Evolutionary conservation across 805 yeast species (phyloP).

Genomic region (Saturnispora besseyi): DNA sequence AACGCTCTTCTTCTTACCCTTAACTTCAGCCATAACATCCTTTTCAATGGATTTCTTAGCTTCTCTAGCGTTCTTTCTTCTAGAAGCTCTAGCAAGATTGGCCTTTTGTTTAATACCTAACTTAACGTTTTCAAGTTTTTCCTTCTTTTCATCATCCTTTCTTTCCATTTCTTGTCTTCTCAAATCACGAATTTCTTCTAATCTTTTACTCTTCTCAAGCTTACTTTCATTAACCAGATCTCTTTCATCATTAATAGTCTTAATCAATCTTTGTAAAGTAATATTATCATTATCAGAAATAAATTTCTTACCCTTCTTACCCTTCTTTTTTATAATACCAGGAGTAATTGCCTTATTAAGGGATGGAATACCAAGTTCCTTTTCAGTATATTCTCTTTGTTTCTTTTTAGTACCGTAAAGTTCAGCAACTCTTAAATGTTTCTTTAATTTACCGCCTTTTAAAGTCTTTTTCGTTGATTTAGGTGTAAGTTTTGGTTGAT

Average conservation of each 20-base stretch:
- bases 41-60: slow-evolving; percentile 21
- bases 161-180: slow-evolving; percentile 81
- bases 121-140: slow-evolving; percentile 68
- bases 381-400: slow-evolving; percentile 57
- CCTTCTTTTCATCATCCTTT: slow-evolving; percentile 62
- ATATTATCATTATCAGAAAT: slow-evolving; percentile 59
- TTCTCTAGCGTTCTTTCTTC: slow-evolving; percentile 47
- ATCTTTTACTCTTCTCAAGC: slow-evolving; percentile 78
- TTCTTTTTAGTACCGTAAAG: slow-evolving; percentile 58
- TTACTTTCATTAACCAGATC: slow-evolving; percentile 80
- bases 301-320: slow-evolving; percentile 83
- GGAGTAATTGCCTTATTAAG: slow-evolving; percentile 80
- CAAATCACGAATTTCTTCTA: slow-evolving; percentile 83
- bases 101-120: slow-evolving; percentile 67
- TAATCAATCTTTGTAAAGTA: slow-evolving; percentile 59
- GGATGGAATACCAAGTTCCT: slow-evolving; percentile 69
- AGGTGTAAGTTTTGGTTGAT: slow-evolving; percentile 51
- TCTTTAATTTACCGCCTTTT: slow-evolving; percentile 47
- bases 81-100: slow-evolving; percentile 54
- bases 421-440: slow-evolving; percentile 54
- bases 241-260: slow-evolving; percentile 70
- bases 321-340: slow-evolving; percentile 58
- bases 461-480: slow-evolving; percentile 44
- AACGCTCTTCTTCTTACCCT: slow-evolving; percentile 35
- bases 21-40: slow-evolving; percentile 18